Evolutionary conservation across 2,329 filamentous ascomycete species (phyloP), one percentile per base, ranked within the genome.

Genomic region (Xylariaceae sp.): DNA sequence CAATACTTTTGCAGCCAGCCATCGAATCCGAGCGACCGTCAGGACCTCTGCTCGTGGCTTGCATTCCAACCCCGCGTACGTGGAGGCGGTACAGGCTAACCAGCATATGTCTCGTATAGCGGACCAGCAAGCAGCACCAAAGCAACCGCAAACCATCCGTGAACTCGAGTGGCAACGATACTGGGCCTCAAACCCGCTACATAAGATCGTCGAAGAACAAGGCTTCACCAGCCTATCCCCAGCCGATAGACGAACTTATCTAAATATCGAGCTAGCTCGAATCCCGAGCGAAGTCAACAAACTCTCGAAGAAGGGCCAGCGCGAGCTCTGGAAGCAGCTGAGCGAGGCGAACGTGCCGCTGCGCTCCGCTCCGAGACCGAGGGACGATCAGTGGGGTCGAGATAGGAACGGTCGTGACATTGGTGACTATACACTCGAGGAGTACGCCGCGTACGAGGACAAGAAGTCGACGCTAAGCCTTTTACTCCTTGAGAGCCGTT

Each of bases 251-350:
- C 75, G 76, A 61, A 73, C 72, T 19, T 81, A 76, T 70, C 64
- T 74, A 36, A 74, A 77, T 66, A 64, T 73, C 16, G 71, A 75
- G 59, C 73, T 79, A 53, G 70, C 80, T 4, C 53, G 58, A 39
- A 70, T 70, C 41, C 72, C 72, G 43, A 71, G 73, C 36, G 70
- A 70, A 42, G 65, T 71, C 55, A 61, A 65, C 36, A 48, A 50
- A 6, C 62, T 67, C 34, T 63, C 61, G n/a, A 71, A 81, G 46
- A 58, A 56, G 45, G 47, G 53, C 12, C 58, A 56, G 37, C 54
- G 52, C 45, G 68, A 76, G 22, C 76, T 80, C 64, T 84, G 80
- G 80, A 80, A 80, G 67, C 70, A 73, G 44, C 72, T 81, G 57
- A 75, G 74, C 65, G 80, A 83, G 59, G 73, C 77, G 45, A 74